These are phyloP conservation scores for Teunomyces lycoperdinae DNA, from an alignment of 805 yeast genomes.

Conservation along the genomic window DNA sequence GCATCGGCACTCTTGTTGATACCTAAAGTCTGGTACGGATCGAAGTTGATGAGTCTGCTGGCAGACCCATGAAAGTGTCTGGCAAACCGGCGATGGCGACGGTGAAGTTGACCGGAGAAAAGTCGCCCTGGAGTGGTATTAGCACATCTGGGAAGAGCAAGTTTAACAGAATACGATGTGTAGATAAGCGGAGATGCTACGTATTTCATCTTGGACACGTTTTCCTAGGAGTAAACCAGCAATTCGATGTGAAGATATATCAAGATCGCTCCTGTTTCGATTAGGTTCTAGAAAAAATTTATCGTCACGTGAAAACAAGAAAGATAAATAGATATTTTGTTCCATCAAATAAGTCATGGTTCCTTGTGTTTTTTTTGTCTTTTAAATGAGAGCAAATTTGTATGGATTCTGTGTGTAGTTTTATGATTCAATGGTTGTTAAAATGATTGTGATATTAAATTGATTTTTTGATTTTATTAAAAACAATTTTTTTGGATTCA, in stretches of 20 bases:
- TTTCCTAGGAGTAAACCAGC: neutral
- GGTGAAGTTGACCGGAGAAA: neutral
- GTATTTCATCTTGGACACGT: slow-evolving; percentile 2
- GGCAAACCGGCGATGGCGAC: neutral
- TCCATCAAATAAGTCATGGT: no score
- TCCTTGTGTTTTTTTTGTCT: no score
- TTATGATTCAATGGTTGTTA: no score
- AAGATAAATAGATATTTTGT: no score
- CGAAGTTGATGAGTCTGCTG: slow-evolving; percentile 38
- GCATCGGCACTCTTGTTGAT: slow-evolving; percentile 67
- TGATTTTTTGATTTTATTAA: no score
- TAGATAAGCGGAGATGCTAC: neutral
- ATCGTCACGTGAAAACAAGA: neutral
- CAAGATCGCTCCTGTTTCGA: neutral
- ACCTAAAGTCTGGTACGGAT: slow-evolving; percentile 86
- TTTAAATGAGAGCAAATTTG: no score
- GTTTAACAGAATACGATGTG: neutral
- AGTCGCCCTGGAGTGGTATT: neutral
- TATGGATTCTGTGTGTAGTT: no score
- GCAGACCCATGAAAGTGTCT: slow-evolving; percentile 45
- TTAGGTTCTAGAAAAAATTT: slow-evolving; percentile 3
- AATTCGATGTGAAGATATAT: neutral
- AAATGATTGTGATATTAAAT: no score
- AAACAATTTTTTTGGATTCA: no score
- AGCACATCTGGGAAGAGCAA: neutral